Percentiles rank a stretch among this genome's conserved stretches.
These are phyloP conservation scores for Sisymbrium altissimum DNA, from an alignment of 345 rosid genomes.

Conservation along the genomic window DNA sequence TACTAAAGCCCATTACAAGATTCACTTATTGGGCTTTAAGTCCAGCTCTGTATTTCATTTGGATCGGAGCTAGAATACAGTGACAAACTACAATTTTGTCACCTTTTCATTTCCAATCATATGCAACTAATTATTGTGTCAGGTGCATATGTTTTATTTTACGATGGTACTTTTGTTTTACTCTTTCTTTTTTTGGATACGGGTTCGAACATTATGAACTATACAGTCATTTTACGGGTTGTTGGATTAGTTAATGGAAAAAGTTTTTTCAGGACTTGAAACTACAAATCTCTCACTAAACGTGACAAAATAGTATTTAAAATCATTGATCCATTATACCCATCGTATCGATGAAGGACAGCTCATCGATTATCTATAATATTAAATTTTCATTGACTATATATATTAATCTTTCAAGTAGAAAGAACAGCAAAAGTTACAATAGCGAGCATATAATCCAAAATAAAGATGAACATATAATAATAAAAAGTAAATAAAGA, in stretches of 20 bases:
- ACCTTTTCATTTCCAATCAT: neutral
- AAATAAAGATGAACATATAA: slow-evolving; percentile 27
- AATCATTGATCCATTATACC: neutral
- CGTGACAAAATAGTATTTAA: neutral
- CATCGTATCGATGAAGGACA: neutral
- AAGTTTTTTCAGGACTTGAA: neutral
- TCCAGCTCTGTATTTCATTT: neutral
- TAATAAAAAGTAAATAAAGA: slow-evolving; percentile 28
- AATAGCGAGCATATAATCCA: slow-evolving; percentile 28
- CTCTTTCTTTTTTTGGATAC: neutral
- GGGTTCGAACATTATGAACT: neutral
- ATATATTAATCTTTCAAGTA: neutral
- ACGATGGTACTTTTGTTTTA: neutral
- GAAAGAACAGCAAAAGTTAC: slow-evolving; percentile 18
- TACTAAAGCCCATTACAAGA: neutral
- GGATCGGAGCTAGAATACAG: neutral
- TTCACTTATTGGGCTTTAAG: neutral
- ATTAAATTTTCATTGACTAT: slow-evolving; percentile 2
- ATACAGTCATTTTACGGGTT: neutral
- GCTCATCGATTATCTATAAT: neutral
- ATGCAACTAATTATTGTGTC: neutral
- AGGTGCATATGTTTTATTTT: neutral
- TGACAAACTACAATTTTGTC: neutral
- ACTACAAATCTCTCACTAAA: neutral
- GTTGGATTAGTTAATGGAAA: neutral